A percentile compares a stretch with the other conserved stretches of the same genome.
Evolutionary conservation across 306 rosid genomes (phyloP).

Genomic region (Hippophae rhamnoides): DNA sequence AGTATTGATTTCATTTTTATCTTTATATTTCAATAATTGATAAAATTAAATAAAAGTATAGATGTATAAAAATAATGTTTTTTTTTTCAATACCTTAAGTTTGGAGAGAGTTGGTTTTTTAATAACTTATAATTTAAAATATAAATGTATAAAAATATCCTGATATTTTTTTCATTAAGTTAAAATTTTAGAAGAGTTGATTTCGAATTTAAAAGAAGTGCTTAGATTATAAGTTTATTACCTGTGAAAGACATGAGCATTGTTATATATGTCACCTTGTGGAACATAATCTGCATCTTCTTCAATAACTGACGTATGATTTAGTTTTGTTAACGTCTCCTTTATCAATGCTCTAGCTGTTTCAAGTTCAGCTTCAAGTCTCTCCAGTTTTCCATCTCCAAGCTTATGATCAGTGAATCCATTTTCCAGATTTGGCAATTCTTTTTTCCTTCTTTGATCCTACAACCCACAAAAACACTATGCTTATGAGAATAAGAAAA

Average conservation of each 20-base stretch:
- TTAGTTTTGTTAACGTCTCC: constrained; percentile 24
- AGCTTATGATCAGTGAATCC: background rate
- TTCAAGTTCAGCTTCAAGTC: constrained; percentile 39
- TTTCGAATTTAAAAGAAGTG: background rate
- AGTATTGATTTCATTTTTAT: no score
- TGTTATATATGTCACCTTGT: constrained; percentile 36
- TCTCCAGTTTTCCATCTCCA: constrained; percentile 29
- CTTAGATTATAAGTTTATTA: background rate
- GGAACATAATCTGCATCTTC: constrained; percentile 33
- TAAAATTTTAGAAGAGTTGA: no score
- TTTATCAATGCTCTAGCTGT: constrained; percentile 39
- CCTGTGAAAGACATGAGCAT: constrained; percentile 40
- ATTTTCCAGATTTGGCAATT: background rate
- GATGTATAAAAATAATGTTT: no score
- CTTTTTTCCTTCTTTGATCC: background rate
- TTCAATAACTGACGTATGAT: background rate
- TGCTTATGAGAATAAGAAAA: no score
- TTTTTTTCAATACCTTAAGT: no score
- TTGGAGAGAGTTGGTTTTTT: fast-evolving
- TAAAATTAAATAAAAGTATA: no score
- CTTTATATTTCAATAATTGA: no score
- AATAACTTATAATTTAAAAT: no score
- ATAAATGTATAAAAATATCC: no score
- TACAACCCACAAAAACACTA: background rate
- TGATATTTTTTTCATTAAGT: no score